A percentile compares a stretch with the other conserved stretches of the same genome.
phyloP scores from a whole-genome alignment of 139 green algal genomes.

The Tetraselmis chui region DNA sequence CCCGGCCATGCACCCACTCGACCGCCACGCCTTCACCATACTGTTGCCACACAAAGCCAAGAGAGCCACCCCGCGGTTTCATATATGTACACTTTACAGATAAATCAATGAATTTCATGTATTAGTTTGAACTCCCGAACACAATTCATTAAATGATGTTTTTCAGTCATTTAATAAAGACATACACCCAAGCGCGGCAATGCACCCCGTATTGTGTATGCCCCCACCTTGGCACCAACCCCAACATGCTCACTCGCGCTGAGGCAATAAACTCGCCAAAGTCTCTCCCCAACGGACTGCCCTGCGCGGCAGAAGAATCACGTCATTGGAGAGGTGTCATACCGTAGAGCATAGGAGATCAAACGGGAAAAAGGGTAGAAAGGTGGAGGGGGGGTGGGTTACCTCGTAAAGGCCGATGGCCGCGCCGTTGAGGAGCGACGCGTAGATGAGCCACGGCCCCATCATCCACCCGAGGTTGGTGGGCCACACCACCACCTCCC shows the following conservation, averaged over 20 bases:
- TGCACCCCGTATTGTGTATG: not conserved
- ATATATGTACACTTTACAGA: too few species aligned
- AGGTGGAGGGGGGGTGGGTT: not conserved
- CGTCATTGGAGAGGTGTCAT: too few species aligned
- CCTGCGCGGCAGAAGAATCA: constrained; percentile 31
- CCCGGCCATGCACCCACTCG: constrained; percentile 43
- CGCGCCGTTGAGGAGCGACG: constrained; percentile 71
- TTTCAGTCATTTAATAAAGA: too few species aligned
- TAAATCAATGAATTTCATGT: too few species aligned
- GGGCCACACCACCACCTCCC: constrained; percentile 76
- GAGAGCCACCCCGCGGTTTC: not conserved
- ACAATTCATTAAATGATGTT: too few species aligned
- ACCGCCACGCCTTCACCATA: constrained; percentile 48
- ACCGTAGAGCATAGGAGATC: too few species aligned
- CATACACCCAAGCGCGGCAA: not conserved
- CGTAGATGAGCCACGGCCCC: constrained; percentile 89
- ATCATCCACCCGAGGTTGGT: constrained; percentile 96
- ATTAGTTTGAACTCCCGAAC: too few species aligned
- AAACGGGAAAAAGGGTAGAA: too few species aligned
- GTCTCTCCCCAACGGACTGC: constrained; percentile 48
- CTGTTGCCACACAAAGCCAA: constrained; percentile 18
- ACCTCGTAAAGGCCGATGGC: constrained; percentile 76
- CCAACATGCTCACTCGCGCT: constrained; percentile 71
- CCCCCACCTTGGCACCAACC: constrained; percentile 64
- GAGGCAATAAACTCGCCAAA: constrained; percentile 71